Evolutionary conservation across 2,329 filamentous ascomycete genomes (phyloP), one percentile per base, ranked within the genome.

Genomic region (Exophiala mesophila): DNA sequence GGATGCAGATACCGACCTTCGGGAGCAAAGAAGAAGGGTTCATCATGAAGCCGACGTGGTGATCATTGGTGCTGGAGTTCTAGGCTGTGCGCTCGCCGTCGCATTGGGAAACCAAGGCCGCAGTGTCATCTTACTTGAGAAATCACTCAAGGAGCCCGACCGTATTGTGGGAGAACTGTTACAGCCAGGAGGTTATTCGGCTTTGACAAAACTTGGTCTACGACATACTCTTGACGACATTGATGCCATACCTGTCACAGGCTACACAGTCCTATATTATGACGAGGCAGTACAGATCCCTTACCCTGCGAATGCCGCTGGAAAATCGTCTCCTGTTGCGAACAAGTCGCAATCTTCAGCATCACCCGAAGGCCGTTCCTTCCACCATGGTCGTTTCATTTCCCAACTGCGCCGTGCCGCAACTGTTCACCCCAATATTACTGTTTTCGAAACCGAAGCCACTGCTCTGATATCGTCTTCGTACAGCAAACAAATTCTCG

Each of bases 361-460:
- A 53, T 67, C 73, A 50, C 82, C 85, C 2, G 76, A 87, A 59
- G 92, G 92, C 28, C 73, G 84, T 49, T 78, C 78, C 34, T 98
- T 98, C 63, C 92, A 98, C 70, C 92, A 98, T 67, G 92, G 92
- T 34, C 80, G 88, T 55, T 96, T 98, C 67, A 88, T 98, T 57
- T 79, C 76, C 66, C 82, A 86, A 60, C 70, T 98, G 53, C 80
- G 92, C 46, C 74, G 76, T 55, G 83, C 86, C 18, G 92, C 88
- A 44, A 68, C 80, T 59, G 72, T 67, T 13, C 82, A 89, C 59
- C 73, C 82, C 50, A 95, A 96, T 61, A 88, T 98, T 56, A 89
- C 84, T 16, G 78, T 97, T 20, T 76, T 97, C 54, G 92, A 98
- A 70, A 92, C 88, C 9, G 90, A 89, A 54, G 92, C 84, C 15